phyloP scores from a whole-genome alignment of 352 stramenopile species.

The Phytophthora constricta region DNA sequence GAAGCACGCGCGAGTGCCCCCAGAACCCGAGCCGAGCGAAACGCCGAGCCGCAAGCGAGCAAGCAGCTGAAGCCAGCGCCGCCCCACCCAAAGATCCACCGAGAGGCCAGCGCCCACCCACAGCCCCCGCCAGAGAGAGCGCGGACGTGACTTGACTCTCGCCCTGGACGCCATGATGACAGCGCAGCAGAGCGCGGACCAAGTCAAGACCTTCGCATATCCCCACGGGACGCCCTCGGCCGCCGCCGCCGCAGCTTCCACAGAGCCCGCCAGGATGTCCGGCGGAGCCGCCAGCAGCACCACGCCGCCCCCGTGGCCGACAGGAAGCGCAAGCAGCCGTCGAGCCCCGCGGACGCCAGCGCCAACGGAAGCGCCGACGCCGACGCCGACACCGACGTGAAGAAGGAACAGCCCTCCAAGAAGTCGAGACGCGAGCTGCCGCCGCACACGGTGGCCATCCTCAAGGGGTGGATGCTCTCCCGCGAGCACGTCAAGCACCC shows the following conservation, averaged over 20 bases:
- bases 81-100: conserved; percentile 20
- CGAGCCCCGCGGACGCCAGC: conserved; percentile 32
- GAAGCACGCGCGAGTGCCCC: not conserved
- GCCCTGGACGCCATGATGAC: conserved; percentile 69
- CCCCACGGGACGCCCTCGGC: conserved; percentile 32
- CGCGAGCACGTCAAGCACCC: conserved; percentile 90
- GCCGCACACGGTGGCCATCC: conserved; percentile 82
- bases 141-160: conserved; percentile 5
- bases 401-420: conserved; percentile 59
- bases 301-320: conserved; percentile 25
- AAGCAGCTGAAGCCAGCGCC: not conserved
- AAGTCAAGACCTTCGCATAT: conserved; percentile 51
- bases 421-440: conserved; percentile 85
- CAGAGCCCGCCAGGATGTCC: conserved; percentile 24
- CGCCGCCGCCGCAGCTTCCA: not conserved
- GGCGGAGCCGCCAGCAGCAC: conserved; percentile 19
- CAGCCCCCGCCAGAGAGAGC: conserved; percentile 9
- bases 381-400: conserved; percentile 48
- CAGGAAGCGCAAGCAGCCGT: conserved; percentile 38
- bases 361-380: conserved; percentile 33
- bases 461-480: conserved; percentile 91
- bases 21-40: not conserved
- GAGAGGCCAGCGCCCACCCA: conserved; percentile 26
- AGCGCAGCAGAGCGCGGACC: conserved; percentile 52
- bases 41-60: no score